Evolutionary conservation across 148 eudicot genomes (phyloP), one percentile per base, ranked within the genome.

Genomic region (Vaccinium corymbosum): DNA sequence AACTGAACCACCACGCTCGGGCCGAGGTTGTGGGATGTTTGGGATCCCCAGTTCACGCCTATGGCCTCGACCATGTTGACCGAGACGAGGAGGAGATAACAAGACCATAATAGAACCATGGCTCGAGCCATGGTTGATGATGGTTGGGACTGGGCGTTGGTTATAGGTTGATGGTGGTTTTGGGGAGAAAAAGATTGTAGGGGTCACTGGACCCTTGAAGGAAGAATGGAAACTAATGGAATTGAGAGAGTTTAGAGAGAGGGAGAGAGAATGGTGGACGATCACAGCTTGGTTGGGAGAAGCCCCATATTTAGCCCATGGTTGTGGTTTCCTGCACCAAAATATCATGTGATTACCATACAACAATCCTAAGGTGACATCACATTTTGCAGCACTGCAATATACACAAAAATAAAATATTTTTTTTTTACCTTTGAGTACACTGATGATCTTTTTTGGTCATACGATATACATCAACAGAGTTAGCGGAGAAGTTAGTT

Each of bases 31-130:
- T 91, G 89, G 3, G 97, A 86, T 11, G 90, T 83, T 56, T 90
- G 90, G 11, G 89, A 90, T 0, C 99, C 99, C 99, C 99, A 96
- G 15, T 96, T 96, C 57, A 96, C 95, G 48, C 99, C 99, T 19
- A 94, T 13, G 35, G 87, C 87, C n/a, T 84, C 20, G 2, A n/a
- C 88, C 46, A 79, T 50, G n/a, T 84, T 82, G 5, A 76, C 22
- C 29, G 78, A 55, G 2, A 25, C 74, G 12, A 82, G 77, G 10
- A 87, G 15, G 42, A 70, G 6, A 9, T 29, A 49, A 3, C 81
- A 76, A 3, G 48, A 78, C 86, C 68, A 84, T 27, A 84, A 79
- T 0, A 68, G 55, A 57, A 55, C 78, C 78, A 55, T 51, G 22
- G 66, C 51, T 32, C 77, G 52, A 46, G 81, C 85, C 85, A 84